Evolutionary conservation across 768 basidiomycete genomes (phyloP).

Genomic region (Cyathus striatus): DNA sequence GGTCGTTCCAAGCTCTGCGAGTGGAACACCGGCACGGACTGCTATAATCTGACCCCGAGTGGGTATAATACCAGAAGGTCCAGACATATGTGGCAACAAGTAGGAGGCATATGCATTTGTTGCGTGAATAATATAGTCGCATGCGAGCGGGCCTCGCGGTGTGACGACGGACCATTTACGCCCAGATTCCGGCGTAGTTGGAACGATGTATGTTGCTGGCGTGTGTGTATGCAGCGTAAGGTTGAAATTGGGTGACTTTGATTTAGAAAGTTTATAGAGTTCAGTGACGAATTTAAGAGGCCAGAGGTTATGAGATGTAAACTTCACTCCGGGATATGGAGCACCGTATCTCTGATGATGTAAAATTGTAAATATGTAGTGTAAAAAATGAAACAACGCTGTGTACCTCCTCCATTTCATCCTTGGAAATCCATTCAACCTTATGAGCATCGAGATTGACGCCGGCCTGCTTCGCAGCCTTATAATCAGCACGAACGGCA

Average conservation of each 20-base stretch:
- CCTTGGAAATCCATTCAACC: conserved; percentile 41
- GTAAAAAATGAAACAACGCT: conserved; percentile 5
- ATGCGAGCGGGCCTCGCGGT: conserved; percentile 56
- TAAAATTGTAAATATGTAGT: not conserved
- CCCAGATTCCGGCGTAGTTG: conserved; percentile 6
- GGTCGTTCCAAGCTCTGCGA: conserved; percentile 32
- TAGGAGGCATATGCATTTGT: conserved; percentile 82
- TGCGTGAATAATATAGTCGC: conserved; percentile 72
- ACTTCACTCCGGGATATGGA: conserved; percentile 44
- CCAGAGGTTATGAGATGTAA: conserved; percentile 65
- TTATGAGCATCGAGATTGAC: conserved; percentile 26
- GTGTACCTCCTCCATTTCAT: conserved; percentile 47
- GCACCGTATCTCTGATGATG: conserved; percentile 36
- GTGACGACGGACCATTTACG: conserved; percentile 56
- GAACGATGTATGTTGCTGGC: conserved; percentile 48
- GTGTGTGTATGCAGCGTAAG: conserved; percentile 70
- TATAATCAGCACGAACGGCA: conserved; percentile 36
- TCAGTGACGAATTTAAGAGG: conserved; percentile 77
- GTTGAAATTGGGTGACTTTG: conserved; percentile 21
- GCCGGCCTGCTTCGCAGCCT: conserved; percentile 50
- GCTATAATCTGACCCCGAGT: conserved; percentile 66
- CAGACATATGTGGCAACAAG: conserved; percentile 65
- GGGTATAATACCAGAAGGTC: conserved; percentile 55
- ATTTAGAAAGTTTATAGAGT: conserved; percentile 42
- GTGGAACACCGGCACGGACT: conserved; percentile 28